phyloP scores from a whole-genome alignment of 2,329 filamentous ascomycete genomes.

The Epichloe festucae region DNA sequence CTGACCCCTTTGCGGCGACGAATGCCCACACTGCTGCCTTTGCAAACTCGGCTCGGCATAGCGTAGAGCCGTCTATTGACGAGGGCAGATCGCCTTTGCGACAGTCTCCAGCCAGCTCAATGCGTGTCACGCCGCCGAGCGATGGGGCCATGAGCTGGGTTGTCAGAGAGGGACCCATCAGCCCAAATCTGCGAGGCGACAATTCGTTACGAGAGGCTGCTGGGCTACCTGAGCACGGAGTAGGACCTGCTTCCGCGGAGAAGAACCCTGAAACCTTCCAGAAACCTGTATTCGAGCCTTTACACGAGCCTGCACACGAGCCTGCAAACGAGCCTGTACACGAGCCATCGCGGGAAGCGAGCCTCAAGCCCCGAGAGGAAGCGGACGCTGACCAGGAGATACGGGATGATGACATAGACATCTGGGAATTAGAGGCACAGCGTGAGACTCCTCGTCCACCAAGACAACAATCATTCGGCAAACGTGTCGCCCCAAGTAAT shows the following conservation, averaged over 20 bases:
- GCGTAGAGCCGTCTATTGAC: slow-evolving; percentile 8
- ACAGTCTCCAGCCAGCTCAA: slow-evolving; percentile 20
- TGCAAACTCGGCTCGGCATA: slow-evolving; percentile 19
- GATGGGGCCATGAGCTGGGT: slow-evolving; percentile 33
- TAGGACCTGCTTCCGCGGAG: slow-evolving; percentile 1
- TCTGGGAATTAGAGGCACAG: slow-evolving; percentile 46
- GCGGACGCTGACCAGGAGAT: slow-evolving; percentile 9
- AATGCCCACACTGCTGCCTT: slow-evolving; percentile 19
- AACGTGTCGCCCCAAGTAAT: slow-evolving; percentile 9
- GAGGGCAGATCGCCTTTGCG: slow-evolving; percentile 8
- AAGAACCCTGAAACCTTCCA: slow-evolving; percentile 1
- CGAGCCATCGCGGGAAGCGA: slow-evolving; percentile 5
- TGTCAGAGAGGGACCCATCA: slow-evolving; percentile 24
- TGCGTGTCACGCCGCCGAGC: slow-evolving; percentile 17
- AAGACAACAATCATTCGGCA: slow-evolving; percentile 19
- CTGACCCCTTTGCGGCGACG: slow-evolving; percentile 13
- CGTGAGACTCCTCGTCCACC: slow-evolving; percentile 27
- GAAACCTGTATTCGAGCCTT: slow-evolving; percentile 1
- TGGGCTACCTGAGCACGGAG: slow-evolving; percentile 4
- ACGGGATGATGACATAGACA: slow-evolving; percentile 32
- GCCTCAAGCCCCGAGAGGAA: not conserved
- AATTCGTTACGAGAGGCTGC: slow-evolving; percentile 19
- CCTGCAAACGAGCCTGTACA: slow-evolving; percentile 7
- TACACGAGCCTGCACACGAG: slow-evolving; percentile 7
- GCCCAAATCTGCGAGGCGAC: slow-evolving; percentile 22